These are phyloP conservation scores for Lasiodiplodia sp. DNA, from an alignment of 2,329 filamentous ascomycete genomes.

Conservation along the genomic window DNA sequence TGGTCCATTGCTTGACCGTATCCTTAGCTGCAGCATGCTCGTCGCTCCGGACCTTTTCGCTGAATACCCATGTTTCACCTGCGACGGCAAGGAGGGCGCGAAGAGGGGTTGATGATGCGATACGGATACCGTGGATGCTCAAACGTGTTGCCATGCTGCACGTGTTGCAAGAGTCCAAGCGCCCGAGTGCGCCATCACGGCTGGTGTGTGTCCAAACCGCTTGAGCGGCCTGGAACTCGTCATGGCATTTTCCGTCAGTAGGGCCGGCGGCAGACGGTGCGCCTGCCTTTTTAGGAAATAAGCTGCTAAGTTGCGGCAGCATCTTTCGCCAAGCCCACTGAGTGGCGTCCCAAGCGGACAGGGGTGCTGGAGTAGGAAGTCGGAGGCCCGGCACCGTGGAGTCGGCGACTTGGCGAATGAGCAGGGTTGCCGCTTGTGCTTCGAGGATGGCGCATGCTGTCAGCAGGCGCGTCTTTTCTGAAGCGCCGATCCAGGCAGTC, in stretches of 20 bases:
- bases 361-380: slow-evolving; percentile 48
- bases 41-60: slow-evolving; percentile 46
- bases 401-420: slow-evolving; percentile 19
- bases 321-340: slow-evolving; percentile 19
- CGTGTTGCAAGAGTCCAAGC: slow-evolving; percentile 8
- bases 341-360: slow-evolving; percentile 47
- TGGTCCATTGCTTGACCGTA: slow-evolving; percentile 47
- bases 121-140: slow-evolving; percentile 7
- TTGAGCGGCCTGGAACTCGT: slow-evolving; percentile 22
- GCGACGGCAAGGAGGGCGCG: slow-evolving; percentile 53
- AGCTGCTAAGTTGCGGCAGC: slow-evolving; percentile 10
- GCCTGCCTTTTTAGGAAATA: slow-evolving; percentile 32
- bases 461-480: slow-evolving; percentile 47
- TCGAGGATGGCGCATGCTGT: slow-evolving; percentile 53
- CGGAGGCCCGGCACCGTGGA: slow-evolving; percentile 36
- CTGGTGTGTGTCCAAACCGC: slow-evolving; percentile 3
- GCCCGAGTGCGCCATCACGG: background rate
- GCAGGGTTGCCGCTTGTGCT: slow-evolving; percentile 39
- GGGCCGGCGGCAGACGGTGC: background rate
- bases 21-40: slow-evolving; percentile 42
- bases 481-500: slow-evolving; percentile 43
- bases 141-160: slow-evolving; percentile 17
- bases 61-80: slow-evolving; percentile 55
- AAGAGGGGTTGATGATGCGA: slow-evolving; percentile 38
- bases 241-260: slow-evolving; percentile 16